Evolutionary conservation across 306 rosid species (phyloP), one percentile per base, ranked within the genome.

Genomic region (Bauhinia variegata): DNA sequence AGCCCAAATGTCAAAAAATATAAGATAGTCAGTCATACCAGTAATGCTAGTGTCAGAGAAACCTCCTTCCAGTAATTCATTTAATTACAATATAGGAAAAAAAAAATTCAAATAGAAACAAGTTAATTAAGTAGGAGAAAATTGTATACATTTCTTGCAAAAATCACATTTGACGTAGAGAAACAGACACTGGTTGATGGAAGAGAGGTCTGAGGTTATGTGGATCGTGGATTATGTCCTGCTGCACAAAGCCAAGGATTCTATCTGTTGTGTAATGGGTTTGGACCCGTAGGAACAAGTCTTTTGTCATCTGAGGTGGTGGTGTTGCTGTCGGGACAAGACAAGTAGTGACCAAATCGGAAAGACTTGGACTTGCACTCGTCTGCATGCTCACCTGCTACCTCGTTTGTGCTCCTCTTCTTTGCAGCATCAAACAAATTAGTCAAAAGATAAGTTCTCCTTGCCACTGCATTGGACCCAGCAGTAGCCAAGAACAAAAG

Each of bases 251-350:
- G 14, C 16, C 36, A 23, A 31, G 36, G 65, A 6, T 60, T 82
- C 75, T 85, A 82, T 86, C 84, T 80, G 80, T 89, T 92, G 72
- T 92, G 98, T 11, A 92, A 75, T 37, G 96, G 98, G 63, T 92
- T 92, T 30, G 98, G 90, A 65, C 96, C 95, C 0, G 95, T 92
- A 2, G 98, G 98, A 70, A 89, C 95, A 1, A 79, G 80, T 74
- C 98, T 77, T 72, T 87, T 86, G 54, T 80, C 84, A 30, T 89
- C 95, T 16, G 81, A 80, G 44, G 65, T 62, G 3, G 63, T 52
- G 60, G 6, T 32, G 43, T 67, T 80, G 44, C 41, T 73, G 34
- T 72, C 60, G 8, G 60, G 59, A 54, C 81, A 74, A 70, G 79
- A 76, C 37, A 77, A 65, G 56, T 68, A 54, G 19, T 57, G 69